phyloP scores from a whole-genome alignment of 371 early-diverging fungal species.

The Mucor lusitanicus region DNA sequence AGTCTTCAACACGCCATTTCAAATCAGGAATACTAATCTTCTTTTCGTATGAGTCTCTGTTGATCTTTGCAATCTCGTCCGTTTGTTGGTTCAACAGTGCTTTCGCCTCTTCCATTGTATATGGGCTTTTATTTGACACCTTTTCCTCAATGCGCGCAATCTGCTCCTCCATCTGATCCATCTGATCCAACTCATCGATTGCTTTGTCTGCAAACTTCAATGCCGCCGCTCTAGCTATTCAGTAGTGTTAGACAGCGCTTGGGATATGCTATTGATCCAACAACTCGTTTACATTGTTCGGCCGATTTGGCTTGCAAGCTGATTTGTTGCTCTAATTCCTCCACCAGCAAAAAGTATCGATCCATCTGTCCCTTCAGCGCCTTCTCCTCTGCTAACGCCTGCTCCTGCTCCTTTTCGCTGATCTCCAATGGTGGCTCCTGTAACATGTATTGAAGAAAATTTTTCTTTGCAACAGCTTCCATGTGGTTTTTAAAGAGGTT shows the following conservation, averaged over 20 bases:
- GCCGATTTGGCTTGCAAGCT: background rate
- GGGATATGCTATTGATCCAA: background rate
- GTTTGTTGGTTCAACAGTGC: constrained; percentile 1
- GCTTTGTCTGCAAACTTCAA: background rate
- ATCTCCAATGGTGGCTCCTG: constrained; percentile 10
- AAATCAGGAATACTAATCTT: constrained; percentile 9
- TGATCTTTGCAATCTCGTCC: background rate
- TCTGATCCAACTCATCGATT: background rate
- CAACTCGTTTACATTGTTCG: background rate
- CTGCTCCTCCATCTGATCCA: background rate
- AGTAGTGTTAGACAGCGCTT: background rate
- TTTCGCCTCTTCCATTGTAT: constrained; percentile 19
- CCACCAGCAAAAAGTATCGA: background rate
- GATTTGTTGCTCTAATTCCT: background rate
- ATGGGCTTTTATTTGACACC: background rate
- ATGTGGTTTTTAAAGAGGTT: background rate
- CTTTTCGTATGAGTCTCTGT: background rate
- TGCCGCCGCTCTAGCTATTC: background rate
- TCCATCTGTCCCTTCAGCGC: background rate
- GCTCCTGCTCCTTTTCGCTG: background rate
- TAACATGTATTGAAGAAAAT: constrained; percentile 10
- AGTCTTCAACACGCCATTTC: constrained; percentile 9
- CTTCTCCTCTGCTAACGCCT: background rate
- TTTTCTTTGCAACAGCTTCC: background rate
- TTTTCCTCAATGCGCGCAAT: background rate